Conservation (phyloP, 345 rosid species). For the Citrus unshiu region DNA sequence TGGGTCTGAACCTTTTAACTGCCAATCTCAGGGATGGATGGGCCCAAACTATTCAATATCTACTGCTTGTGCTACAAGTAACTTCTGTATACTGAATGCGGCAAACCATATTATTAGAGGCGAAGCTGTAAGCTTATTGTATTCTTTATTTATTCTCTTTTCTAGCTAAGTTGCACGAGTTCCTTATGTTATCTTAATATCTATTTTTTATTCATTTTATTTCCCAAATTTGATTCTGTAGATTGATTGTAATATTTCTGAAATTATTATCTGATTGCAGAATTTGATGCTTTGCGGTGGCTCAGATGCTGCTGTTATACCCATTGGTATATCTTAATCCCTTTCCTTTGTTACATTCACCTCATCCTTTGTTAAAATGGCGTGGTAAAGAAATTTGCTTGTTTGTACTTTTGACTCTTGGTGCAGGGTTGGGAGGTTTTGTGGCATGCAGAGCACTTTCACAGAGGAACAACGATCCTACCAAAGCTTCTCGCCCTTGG, state of each 20-base stretch:
- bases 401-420: slow-evolving; percentile 17
- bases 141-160: slow-evolving; percentile 3
- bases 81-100: slow-evolving; percentile 87
- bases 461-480: slow-evolving; percentile 77
- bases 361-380: slow-evolving; percentile 13
- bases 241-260: slow-evolving; percentile 6
- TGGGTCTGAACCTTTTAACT: slow-evolving; percentile 19
- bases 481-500: slow-evolving; percentile 99
- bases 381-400: slow-evolving; percentile 1
- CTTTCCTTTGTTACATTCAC: slow-evolving; percentile 6
- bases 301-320: slow-evolving; percentile 84
- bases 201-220: background rate
- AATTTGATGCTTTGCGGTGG: slow-evolving; percentile 98
- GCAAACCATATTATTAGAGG: slow-evolving; percentile 93
- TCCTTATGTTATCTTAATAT: background rate
- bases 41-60: slow-evolving; percentile 98
- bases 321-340: slow-evolving; percentile 59
- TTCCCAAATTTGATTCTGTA: background rate
- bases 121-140: slow-evolving; percentile 81
- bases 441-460: slow-evolving; percentile 93
- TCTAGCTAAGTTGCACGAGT: slow-evolving; percentile 3
- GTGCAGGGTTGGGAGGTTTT: slow-evolving; percentile 96
- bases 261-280: slow-evolving; percentile 37
- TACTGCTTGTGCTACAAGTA: slow-evolving; percentile 95
- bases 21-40: slow-evolving; percentile 85